Evolutionary conservation across 176 grass and related monocot genomes (phyloP).

Genomic region (Zoysia pacifica): DNA sequence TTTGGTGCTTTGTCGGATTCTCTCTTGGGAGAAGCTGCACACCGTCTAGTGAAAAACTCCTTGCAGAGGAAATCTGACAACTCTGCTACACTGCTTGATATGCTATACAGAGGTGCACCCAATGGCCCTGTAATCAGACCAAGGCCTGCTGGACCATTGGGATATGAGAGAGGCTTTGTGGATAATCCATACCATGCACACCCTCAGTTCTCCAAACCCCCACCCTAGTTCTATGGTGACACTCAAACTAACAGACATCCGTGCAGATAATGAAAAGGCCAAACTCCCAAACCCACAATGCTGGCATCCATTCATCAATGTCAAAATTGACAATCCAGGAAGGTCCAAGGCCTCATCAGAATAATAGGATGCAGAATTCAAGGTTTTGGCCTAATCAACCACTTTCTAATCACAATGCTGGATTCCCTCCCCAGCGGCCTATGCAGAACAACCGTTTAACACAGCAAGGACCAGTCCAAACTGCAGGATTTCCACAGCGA

Average conservation of each 20-base stretch:
- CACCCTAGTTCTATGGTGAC: slow-evolving; percentile 54
- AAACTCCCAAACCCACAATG: slow-evolving; percentile 43
- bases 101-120: slow-evolving; percentile 56
- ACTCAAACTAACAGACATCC: slow-evolving; percentile 57
- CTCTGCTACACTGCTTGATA: slow-evolving; percentile 60
- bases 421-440: slow-evolving; percentile 44
- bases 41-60: slow-evolving; percentile 92
- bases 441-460: slow-evolving; percentile 31
- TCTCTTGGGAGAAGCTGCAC: slow-evolving; percentile 84
- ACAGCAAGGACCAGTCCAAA: slow-evolving; percentile 41
- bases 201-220: slow-evolving; percentile 53
- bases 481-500: slow-evolving; percentile 26
- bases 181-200: slow-evolving; percentile 39
- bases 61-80: slow-evolving; percentile 74
- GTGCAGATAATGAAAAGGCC: slow-evolving; percentile 49
- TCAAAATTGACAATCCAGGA: slow-evolving; percentile 64
- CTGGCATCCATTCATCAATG: slow-evolving; percentile 54
- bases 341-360: slow-evolving; percentile 44
- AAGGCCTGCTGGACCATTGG: slow-evolving; percentile 64
- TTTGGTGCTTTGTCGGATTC: slow-evolving; percentile 79
- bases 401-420: slow-evolving; percentile 38
- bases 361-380: slow-evolving; percentile 46
- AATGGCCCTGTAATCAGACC: slow-evolving; percentile 46
- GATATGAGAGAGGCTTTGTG: slow-evolving; percentile 72
- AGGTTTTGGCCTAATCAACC: slow-evolving; percentile 44